Evolutionary conservation across 352 stramenopile genomes (phyloP).

Genomic region (Phytophthora uliginosa): DNA sequence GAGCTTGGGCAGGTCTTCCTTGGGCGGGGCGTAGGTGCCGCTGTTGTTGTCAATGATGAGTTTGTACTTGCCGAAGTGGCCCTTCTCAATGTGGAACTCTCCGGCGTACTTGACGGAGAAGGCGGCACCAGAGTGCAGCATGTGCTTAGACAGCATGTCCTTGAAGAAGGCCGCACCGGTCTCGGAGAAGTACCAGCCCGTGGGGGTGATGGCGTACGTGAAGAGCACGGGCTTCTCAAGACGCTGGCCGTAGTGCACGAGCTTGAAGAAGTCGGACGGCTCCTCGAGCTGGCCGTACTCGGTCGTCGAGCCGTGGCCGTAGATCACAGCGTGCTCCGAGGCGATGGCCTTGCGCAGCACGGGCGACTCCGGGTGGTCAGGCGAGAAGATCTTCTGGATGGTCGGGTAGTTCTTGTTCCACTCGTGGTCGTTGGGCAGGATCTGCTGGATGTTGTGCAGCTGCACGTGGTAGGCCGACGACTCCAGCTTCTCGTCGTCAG

Average conservation of each 20-base stretch:
- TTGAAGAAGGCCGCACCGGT: constrained; percentile 49
- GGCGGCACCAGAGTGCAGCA: constrained; percentile 39
- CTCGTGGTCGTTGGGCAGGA: constrained; percentile 35
- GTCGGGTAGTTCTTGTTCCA: constrained; percentile 45
- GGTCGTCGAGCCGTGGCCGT: constrained; percentile 34
- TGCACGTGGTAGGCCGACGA: constrained; percentile 40
- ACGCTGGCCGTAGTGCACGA: constrained; percentile 34
- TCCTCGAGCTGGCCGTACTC: constrained; percentile 22
- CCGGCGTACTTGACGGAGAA: constrained; percentile 44
- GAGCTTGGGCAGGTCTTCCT: constrained; percentile 36
- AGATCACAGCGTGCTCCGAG: constrained; percentile 39
- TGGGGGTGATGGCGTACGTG: constrained; percentile 44
- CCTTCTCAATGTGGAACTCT: constrained; percentile 44
- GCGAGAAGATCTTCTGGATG: constrained; percentile 39
- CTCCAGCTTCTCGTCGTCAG: constrained; percentile 31
- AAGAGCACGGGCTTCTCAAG: constrained; percentile 45
- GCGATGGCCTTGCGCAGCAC: constrained; percentile 32
- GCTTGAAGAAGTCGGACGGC: constrained; percentile 38
- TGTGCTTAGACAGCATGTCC: constrained; percentile 53
- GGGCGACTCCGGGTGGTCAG: constrained; percentile 35
- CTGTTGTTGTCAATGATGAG: constrained; percentile 54
- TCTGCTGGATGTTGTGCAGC: constrained; percentile 34
- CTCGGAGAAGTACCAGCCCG: constrained; percentile 52
- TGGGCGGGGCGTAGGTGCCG: constrained; percentile 41
- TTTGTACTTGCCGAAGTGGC: constrained; percentile 20